These are phyloP conservation scores for Botrytis porri DNA, from an alignment of 2,329 filamentous ascomycete species.

Conservation along the genomic window DNA sequence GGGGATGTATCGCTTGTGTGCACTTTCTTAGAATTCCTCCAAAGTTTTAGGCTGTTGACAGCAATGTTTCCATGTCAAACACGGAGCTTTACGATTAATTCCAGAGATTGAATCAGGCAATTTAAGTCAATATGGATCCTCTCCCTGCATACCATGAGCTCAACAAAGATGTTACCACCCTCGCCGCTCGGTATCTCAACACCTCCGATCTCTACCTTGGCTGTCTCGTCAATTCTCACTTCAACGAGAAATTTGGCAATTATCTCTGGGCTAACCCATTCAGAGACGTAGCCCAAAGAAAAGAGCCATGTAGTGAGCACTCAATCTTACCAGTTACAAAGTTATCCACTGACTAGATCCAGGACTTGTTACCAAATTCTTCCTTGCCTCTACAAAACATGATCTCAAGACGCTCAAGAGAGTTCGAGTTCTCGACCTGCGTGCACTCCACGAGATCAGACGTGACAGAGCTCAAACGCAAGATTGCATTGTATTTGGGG, in stretches of 20 bases:
- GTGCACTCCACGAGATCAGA: background rate
- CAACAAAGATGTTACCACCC: constrained; percentile 2
- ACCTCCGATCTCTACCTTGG: constrained; percentile 17
- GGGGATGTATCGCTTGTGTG: background rate
- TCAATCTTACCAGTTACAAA: background rate
- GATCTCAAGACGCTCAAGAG: constrained; percentile 32
- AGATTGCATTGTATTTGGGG: background rate
- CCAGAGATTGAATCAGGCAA: background rate
- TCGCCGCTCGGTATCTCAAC: constrained; percentile 27
- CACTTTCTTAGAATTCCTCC: background rate
- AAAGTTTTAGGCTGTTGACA: background rate
- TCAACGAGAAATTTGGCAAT: constrained; percentile 20
- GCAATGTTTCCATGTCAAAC: background rate
- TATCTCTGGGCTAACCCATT: constrained; percentile 31
- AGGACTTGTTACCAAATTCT: constrained; percentile 5
- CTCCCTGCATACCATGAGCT: constrained; percentile 9
- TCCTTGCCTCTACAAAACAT: background rate
- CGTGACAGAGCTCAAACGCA: background rate
- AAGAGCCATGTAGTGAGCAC: constrained; percentile 24
- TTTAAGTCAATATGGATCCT: background rate
- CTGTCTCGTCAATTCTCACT: constrained; percentile 25
- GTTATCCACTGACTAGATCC: background rate
- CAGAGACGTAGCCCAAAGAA: constrained; percentile 17
- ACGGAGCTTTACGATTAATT: background rate
- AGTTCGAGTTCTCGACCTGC: constrained; percentile 14